These are phyloP conservation scores for Blastomyces percursus DNA, from an alignment of 2,329 filamentous ascomycete genomes.

Conservation along the genomic window DNA sequence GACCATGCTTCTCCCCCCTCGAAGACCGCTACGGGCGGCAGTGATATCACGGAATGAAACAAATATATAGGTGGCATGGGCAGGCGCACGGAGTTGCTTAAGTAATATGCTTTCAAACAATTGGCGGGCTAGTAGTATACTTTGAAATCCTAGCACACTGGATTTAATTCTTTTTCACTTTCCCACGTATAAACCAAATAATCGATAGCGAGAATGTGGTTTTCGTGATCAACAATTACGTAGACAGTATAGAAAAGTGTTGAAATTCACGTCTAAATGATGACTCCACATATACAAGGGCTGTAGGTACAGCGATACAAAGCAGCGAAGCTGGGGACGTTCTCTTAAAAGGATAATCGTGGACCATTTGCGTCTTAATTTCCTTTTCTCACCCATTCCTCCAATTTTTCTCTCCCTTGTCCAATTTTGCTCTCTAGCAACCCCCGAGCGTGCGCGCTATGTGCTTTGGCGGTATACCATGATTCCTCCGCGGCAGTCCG, in stretches of 20 bases:
- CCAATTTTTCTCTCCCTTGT: conserved; percentile 62
- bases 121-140: not conserved
- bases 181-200: not conserved
- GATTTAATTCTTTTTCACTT: not conserved
- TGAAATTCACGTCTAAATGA: conserved; percentile 1
- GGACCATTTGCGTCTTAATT: conserved; percentile 42
- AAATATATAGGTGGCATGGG: not conserved
- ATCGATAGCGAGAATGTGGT: not conserved
- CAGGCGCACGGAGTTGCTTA: conserved; percentile 1
- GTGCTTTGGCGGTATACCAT: conserved; percentile 61
- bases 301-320: conserved; percentile 2
- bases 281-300: conserved; percentile 4
- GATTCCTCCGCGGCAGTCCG: conserved; percentile 59
- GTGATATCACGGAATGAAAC: not conserved
- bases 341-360: not conserved
- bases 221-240: not conserved
- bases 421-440: conserved; percentile 74
- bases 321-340: not conserved
- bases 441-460: conserved; percentile 57
- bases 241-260: not conserved
- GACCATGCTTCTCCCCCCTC: conserved; percentile 5
- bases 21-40: not conserved
- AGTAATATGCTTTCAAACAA: not conserved
- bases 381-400: conserved; percentile 86
- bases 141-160: not conserved